Evolutionary conservation across 805 yeast genomes (phyloP), one percentile per base, ranked within the genome.

Genomic region (Lachancea cidri): DNA sequence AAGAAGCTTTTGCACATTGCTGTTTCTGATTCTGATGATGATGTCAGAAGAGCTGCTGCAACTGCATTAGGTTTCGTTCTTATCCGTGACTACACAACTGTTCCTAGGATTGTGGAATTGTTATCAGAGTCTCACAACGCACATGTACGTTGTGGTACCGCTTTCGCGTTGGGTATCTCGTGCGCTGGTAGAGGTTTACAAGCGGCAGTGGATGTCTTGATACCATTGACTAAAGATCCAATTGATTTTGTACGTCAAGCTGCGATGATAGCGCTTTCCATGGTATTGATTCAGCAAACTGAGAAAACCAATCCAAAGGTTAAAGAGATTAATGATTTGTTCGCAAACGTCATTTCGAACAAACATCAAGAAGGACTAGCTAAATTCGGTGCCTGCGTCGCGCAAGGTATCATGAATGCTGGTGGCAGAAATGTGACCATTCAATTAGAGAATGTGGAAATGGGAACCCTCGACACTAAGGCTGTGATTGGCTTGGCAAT

Each of bases 201-300:
- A 44, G 81, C 91, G 30, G 98, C 98, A 0, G 76, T 93, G 48
- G 96, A 88, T 45, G 88, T 93, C 14, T 74, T 93, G 50, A 95
- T 86, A 67, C 96, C 97, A 25, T 75, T 93, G 69, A 78, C 91
- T 19, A 86, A 85, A 57, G 98, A 93, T 65, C 80, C 96, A 1
- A 94, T 88, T 33, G 98, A 93, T 65, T 93, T 91, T 67, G 98
- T 93, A 33, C 85, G 98, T 62, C 98, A 93, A 68, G 98, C 98
- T 53, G 96, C 98, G 2, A 76, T 88, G 65, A 82, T 89, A 64
- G 94, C 98, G 2, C 70, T 86, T 47, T 76, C 98, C 5, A 83
- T 93, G 96, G 79, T 93, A 42, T 74, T 89, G 58, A 82, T 93
- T 44, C 88, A 82, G 64, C 91, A 85, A 55, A 93, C 86, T 59